Evolutionary conservation across 1,139 yeast genomes (phyloP), one percentile per base, ranked within the genome.

Genomic region (Geotrichum cucujoidarum): DNA sequence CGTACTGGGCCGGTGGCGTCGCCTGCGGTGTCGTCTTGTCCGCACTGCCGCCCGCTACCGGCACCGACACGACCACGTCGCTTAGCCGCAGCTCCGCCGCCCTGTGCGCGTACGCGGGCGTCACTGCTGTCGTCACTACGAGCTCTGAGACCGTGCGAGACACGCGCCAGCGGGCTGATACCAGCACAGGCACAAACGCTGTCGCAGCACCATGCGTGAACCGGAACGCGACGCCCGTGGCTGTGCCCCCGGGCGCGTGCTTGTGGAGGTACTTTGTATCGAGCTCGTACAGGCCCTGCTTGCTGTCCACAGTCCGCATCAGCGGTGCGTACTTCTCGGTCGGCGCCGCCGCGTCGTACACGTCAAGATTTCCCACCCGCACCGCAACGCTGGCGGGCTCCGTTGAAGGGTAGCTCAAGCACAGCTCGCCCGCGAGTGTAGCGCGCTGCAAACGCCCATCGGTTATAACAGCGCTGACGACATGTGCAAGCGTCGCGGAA

Each of bases 1-100:
- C 62, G 78, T 81, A 66, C 83, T 87, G 71, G 88, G 96, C 97
- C 49, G 85, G 81, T 4, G 97, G 97, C 61, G 84, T 86, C 11
- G 95, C 84, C 53, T 89, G 80, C 0, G 96, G 97, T 24, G 87
- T 75, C 20, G 63, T 61, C n/a, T n/a, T n/a, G n/a, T n/a, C n/a
- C 22, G 80, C 76, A 34, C 73, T 69, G 3, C 89, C 80, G 10
- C 69, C 69, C 37, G 60, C 63, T 21, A 69, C 58, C 7, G 66
- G 59, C 4, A 85, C 94, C 11, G 86, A 78, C 8, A 90, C 80
- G 31, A 80, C 74, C 44, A 89, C 71, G 58, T 83, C 83, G 21
- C 56, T 55, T 20, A 69, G 48, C 24, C 77, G 73, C 50, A 86
- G 34, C 60, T 60, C 10, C 68, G 13, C 13, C 10, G 2, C 11